These are phyloP conservation scores for Vitis amurensis DNA, from an alignment of 164 flowering plant genomes.

Conservation along the genomic window DNA sequence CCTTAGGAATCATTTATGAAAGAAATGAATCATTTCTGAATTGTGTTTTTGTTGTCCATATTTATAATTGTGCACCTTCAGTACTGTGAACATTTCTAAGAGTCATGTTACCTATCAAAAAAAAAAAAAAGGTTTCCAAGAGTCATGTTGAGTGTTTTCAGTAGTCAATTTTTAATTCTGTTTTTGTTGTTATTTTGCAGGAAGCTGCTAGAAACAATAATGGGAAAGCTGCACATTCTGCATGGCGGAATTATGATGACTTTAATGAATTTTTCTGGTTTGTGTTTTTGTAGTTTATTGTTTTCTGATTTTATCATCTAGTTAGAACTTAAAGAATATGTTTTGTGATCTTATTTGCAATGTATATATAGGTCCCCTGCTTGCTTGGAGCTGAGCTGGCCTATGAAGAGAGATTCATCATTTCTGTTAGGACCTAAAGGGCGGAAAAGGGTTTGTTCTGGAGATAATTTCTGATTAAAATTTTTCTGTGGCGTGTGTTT, in stretches of 20 bases:
- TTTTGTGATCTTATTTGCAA: constrained; percentile 11
- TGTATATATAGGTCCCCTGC: constrained; percentile 68
- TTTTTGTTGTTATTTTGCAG: constrained; percentile 36
- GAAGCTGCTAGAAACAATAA: constrained; percentile 72
- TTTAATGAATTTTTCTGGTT: constrained; percentile 98
- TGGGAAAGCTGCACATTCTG: constrained; percentile 96
- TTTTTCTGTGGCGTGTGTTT: neutral
- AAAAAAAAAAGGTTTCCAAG: neutral
- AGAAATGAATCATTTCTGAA: too few relatives aligned
- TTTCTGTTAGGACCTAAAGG: constrained; percentile 63
- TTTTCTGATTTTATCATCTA: neutral
- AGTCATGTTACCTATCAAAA: neutral
- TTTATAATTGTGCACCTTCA: too few relatives aligned
- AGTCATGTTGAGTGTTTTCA: neutral
- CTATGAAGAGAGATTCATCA: constrained; percentile 53
- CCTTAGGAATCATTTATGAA: too few relatives aligned
- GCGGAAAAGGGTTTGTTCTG: constrained; percentile 68
- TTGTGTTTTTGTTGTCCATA: too few relatives aligned
- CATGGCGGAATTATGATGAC: constrained; percentile 98
- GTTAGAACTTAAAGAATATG: neutral
- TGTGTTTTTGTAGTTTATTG: constrained; percentile 6
- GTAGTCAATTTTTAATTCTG: neutral
- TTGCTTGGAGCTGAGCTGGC: constrained; percentile 91
- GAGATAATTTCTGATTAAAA: constrained; percentile 5
- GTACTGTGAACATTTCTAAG: neutral